Base-by-base conservation (phyloP, 2,329 filamentous ascomycete species). In the Daldinia sp. region DNA sequence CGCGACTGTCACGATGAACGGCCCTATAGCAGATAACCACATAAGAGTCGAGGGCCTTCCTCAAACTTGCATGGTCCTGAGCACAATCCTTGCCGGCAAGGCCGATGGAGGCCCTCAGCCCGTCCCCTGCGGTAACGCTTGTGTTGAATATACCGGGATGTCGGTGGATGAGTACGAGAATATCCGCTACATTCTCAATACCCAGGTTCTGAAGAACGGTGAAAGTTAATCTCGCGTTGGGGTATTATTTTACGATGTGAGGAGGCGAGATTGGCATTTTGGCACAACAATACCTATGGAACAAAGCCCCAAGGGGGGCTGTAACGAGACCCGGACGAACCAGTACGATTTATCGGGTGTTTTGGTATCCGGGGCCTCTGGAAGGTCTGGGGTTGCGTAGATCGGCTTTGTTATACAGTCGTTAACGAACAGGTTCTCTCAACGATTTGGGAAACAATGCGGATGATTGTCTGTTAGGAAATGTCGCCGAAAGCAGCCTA, bases 81-180 rank as follows among this genome's bases (percentile, higher is more conserved):
- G 51, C 35, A 56, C 43, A 1, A 30, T 55, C 9, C 41, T 55
- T 15, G 52, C 50, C 15, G 58, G 58, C 10, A 56, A 56, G 3
- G 21, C 23, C 19, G 8, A 39, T 8, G 51, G 55, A 5, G 45
- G 51, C 17, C 34, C 45, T 9, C 32, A 15, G 5, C 58, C 58
- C 8, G 37, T 29, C 7, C 58, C 58, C 15, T 56, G 58, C 35
- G 51, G 51, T 21, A 21, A 27, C 11, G 45, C 34, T 27, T 61
- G 58, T 10, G 43, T 61, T 17, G 58, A 56, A 15, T 61, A 52
- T 15, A 13, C 43, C 4, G 58, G 58, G 19, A 61, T 56, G 58
- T 37, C 34, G 5, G 5, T 8, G 8, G 51, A 55, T 15, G 50
- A 51, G 3, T 61, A 61, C 29, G 58, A 61, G 45, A 43, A 56